Base-by-base conservation (phyloP, 2,329 filamentous ascomycete genomes). In the Xylariaceae sp. region DNA sequence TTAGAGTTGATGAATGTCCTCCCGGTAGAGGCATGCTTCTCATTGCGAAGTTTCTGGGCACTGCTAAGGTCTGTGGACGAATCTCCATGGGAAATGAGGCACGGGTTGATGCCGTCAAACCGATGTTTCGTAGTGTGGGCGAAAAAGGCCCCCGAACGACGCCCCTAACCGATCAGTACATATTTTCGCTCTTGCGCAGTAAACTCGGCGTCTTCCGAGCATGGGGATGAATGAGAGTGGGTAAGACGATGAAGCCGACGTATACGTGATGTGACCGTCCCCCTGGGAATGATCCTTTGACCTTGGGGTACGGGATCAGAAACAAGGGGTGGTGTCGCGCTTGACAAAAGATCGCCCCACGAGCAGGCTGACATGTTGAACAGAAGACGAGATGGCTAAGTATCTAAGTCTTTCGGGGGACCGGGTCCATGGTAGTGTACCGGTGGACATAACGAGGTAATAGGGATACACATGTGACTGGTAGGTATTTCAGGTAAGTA, bases 181-280 rank as follows among this genome's bases (percentile, higher is more conserved):
- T 70, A 56, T 56, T 62, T 58, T 50, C 66, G 65, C 56, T 69
- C 64, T 63, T 64, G 58, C 51, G 60, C 55, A 23, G 20, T 40
- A 42, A 65, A 50, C 46, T 59, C 48, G 44, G 57, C n/a, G 18
- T 63, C 51, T 40, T 63, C 54, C 32, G 61, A 48, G 2, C 57
- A 51, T 37, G 7, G 29, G 45, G 51, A 26, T 65, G 59, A 37
- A 41, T 56, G 41, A 21, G 60, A 54, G 52, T 64, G 62, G 48
- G 64, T 59, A 56, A 71, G 58, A 26, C 55, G 57, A 53, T 72
- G 64, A 44, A 77, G 64, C 54, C 69, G 67, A 29, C 60, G 64
- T 55, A 72, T 61, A 45, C 70, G 73, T 16, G 71, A 71, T 14
- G 67, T 66, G 10, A 76, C 71, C 43, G 70, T 72, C 41, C 72